Conservation (phyloP, 805 yeast species). For the Yamadazyma nakazawae region DNA sequence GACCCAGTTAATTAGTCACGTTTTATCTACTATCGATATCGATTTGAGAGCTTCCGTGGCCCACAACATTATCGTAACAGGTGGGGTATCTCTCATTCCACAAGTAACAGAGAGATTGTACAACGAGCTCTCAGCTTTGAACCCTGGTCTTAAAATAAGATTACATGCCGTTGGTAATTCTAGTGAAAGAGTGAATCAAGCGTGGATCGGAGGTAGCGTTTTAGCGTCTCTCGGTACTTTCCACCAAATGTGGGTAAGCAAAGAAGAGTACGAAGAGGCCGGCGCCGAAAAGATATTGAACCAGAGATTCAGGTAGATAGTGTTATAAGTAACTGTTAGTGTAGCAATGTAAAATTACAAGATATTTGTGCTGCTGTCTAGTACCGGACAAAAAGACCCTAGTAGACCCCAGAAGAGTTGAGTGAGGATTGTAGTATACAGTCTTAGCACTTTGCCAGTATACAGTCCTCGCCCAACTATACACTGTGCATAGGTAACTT, state of each 20-base stretch:
- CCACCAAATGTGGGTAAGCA: constrained; percentile 93
- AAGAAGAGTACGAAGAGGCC: constrained; percentile 80
- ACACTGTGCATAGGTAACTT: too few species aligned
- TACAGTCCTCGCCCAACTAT: too few species aligned
- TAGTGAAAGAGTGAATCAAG: constrained; percentile 71
- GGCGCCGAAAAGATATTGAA: constrained; percentile 78
- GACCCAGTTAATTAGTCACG: constrained; percentile 57
- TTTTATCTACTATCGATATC: constrained; percentile 62
- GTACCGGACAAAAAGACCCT: too few species aligned
- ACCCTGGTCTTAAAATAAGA: constrained; percentile 85
- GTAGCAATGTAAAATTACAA: neutral
- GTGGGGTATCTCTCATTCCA: constrained; percentile 77
- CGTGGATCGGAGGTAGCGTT: constrained; percentile 93
- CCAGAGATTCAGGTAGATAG: constrained; percentile 71
- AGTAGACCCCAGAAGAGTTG: too few species aligned
- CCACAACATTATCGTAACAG: constrained; percentile 83
- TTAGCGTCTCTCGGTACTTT: constrained; percentile 86
- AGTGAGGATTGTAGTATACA: too few species aligned
- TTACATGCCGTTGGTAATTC: constrained; percentile 78
- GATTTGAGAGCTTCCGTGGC: constrained; percentile 84
- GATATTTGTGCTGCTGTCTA: too few species aligned
- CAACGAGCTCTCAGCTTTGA: constrained; percentile 60
- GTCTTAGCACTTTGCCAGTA: too few species aligned
- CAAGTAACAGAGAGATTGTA: constrained; percentile 76
- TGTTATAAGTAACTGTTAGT: neutral